Base-by-base conservation (phyloP, 1,139 yeast species). In the Scheffersomyces titani region DNA sequence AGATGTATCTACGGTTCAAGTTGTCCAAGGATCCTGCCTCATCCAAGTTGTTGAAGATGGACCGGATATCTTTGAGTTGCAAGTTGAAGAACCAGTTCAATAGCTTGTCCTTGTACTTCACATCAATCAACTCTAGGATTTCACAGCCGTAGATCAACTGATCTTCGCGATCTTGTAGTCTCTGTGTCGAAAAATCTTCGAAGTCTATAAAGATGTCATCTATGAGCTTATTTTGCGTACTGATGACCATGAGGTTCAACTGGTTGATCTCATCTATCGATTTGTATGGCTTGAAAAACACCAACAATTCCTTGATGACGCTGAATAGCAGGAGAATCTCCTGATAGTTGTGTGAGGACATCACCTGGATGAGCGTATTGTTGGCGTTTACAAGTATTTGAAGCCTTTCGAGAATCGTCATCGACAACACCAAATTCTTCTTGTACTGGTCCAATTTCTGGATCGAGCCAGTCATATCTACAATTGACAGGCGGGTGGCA, bases 1-100 rank as follows among this genome's bases (percentile, higher is more conserved):
- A 94, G 44, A 93, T 83, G 69, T 86, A 94, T 53, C 99, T 78
- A 63, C 98, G 78, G 19, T 86, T 82, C 51, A 94, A 75, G 70
- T 94, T 94, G 59, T 94, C 99, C 59, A 94, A 75, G 1, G 97
- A 89, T 0, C 98, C 98, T 0, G 99, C 98, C 71, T 93, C 99
- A 64, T 92, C 98, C 19, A 85, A 80, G 36, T 86, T 80, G 56
- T 85, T 83, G 72, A 94, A 94, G 16, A 94, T 91, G 22, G 84
- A 77, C 49, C 83, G 82, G 57, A 94, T 86, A 66, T 93, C 98
- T 62, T 83, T 83, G 56, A 94, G 78, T 61, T 89, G 88, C 49
- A 81, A 78, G 60, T 84, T 85, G 59, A 90, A 84, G 71, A 89
- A 91, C 96, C 97, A 91, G 53, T 82, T 83, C 19, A 87, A 74